Percentiles rank a stretch among this genome's conserved stretches.
Evolutionary conservation across 1,284 basidiomycete species (phyloP).

Genomic region (Ceratobasidium sp.): DNA sequence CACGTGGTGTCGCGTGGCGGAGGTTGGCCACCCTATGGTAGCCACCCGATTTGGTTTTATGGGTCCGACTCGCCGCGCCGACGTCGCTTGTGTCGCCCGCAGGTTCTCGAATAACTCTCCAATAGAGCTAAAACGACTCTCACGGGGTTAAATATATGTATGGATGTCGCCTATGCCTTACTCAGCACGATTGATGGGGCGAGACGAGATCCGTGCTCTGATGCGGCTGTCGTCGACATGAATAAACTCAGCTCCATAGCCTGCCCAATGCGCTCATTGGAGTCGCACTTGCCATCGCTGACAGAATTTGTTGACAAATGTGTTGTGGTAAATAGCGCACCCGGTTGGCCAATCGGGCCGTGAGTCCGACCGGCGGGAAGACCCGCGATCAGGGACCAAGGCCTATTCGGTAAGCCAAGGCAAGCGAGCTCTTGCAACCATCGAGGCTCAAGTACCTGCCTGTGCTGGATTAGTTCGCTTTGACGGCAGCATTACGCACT

Average conservation of each 20-base stretch:
- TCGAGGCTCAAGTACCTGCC: neutral
- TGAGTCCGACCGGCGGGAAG: neutral
- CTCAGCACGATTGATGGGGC: neutral
- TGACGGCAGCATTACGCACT: neutral
- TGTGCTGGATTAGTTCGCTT: neutral
- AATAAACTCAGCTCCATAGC: neutral
- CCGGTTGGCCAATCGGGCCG: neutral
- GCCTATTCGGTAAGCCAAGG: neutral
- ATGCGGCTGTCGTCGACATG: neutral
- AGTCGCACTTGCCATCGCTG: neutral
- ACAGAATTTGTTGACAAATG: no score
- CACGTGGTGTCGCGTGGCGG: no score
- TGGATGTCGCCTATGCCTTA: neutral
- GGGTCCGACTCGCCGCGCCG: no score
- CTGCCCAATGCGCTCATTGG: neutral
- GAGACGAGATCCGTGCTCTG: neutral
- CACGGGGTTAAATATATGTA: neutral
- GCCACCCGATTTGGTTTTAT: no score
- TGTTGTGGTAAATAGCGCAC: no score
- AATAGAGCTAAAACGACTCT: neutral
- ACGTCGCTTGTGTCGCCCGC: no score
- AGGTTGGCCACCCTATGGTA: no score
- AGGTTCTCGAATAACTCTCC: no score
- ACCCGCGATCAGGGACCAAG: neutral
- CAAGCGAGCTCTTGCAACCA: slow-evolving; percentile 21